Base-by-base conservation (phyloP, 371 early-diverging fungal species). In the Saksenaea oblongispora region DNA sequence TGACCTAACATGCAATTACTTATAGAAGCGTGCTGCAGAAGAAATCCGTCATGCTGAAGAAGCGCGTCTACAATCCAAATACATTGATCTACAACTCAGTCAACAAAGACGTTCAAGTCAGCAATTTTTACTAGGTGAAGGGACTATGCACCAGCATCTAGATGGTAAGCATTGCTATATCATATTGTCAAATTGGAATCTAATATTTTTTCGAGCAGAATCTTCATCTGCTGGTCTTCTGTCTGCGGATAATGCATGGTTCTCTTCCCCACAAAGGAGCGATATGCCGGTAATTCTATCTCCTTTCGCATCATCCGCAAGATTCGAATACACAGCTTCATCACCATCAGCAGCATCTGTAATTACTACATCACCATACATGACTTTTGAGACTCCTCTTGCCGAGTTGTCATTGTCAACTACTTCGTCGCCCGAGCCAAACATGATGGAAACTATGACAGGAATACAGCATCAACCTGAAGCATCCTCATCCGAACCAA, bases 11-110 rank as follows among this genome's bases (percentile, higher is more conserved):
- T 28, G 17, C 28, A 17, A 47, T 47, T 51, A 26, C 24, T 54
- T 17, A 31, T 56, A 74, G 74, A 61, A 61, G 66, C 57, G 24
- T 31, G 56, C 74, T 15, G 68, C 74, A 36, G 74, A 74, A 42
- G 69, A 74, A 59, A 55, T 64, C 22, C 55, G 59, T 15, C 67
- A 68, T 39, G 64, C 60, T 11, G 71, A 74, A 39, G 64, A 71
- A 56, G 68, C 66, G n/a, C 59, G 63, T 28, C 58, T 67, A 56
- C 71, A 67, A n/a, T 42, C 60, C 13, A 74, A 69, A 27, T 62
- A 44, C 18, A 58, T 74, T 24, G 71, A 74, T 58, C 69, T 59
- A 15, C 64, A 73, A 64, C 27, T 66, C 28, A 65, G 56, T 34
- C 66, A 65, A 13, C 42, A 62, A 22, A 56, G 31, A 35, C 57